These are phyloP conservation scores for Triticum dicoccoides DNA, from an alignment of 176 grass and related monocot genomes.

Conservation along the genomic window DNA sequence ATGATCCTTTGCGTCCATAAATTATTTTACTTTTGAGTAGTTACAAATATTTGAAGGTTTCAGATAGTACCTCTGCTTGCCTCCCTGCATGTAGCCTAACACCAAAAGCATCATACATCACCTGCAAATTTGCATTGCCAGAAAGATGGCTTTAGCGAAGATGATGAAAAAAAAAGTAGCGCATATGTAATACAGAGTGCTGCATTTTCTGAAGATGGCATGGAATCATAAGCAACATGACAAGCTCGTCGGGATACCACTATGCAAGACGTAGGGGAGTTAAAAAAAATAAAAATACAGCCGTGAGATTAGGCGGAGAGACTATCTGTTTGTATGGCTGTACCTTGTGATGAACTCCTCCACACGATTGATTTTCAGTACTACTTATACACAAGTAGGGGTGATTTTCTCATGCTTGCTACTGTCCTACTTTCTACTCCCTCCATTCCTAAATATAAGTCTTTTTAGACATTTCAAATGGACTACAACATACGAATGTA, in stretches of 20 bases:
- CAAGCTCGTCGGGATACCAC: neutral
- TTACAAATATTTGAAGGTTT: conserved; percentile 15
- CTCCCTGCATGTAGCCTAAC: conserved; percentile 95
- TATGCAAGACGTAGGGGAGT: neutral
- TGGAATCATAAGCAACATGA: neutral
- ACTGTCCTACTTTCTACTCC: neutral
- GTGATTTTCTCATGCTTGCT: neutral
- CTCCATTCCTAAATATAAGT: too few relatives aligned
- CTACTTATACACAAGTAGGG: neutral
- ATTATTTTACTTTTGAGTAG: conserved; percentile 10
- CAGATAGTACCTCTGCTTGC: conserved; percentile 78
- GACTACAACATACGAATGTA: too few relatives aligned
- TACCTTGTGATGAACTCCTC: neutral
- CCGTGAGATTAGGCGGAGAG: neutral
- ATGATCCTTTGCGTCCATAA: neutral
- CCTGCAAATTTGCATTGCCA: conserved; percentile 41
- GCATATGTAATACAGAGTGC: neutral
- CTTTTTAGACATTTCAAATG: too few relatives aligned
- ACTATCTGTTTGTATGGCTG: neutral
- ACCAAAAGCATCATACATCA: conserved; percentile 99
- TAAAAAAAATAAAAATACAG: conserved; percentile 24
- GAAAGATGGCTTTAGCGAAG: neutral
- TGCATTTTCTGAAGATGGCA: conserved; percentile 1
- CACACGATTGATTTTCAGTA: neutral
- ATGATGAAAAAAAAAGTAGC: neutral